A percentile compares a stretch with the other conserved stretches of the same genome.
Conservation (phyloP, 495 filamentous ascomycete species). For the Aspergillus nidulans region DNA sequence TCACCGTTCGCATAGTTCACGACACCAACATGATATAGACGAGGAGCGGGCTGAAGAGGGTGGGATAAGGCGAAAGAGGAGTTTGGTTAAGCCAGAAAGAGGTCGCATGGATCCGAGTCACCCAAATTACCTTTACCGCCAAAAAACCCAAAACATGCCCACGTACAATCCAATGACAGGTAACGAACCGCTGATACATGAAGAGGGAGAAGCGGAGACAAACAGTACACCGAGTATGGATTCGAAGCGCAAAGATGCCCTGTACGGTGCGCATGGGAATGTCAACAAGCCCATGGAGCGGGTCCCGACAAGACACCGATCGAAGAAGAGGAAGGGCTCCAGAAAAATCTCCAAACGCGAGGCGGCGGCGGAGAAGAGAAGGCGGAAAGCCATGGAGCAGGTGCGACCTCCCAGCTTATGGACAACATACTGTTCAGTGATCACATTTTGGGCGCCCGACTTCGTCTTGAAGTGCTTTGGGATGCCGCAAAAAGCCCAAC, state of each 20-base stretch:
- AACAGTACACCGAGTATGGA: conserved; percentile 53
- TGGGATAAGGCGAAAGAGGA: conserved; percentile 62
- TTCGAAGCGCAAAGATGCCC: conserved; percentile 40
- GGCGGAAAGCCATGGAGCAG: conserved; percentile 61
- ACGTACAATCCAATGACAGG: conserved; percentile 86
- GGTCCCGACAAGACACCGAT: conserved; percentile 36
- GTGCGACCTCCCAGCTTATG: conserved; percentile 82
- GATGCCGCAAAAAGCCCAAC: conserved; percentile 81
- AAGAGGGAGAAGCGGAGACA: conserved; percentile 54
- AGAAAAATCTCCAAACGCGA: conserved; percentile 45
- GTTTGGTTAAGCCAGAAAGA: conserved; percentile 83
- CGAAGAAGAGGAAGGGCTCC: conserved; percentile 47
- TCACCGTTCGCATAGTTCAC: conserved; percentile 34
- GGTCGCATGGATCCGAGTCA: conserved; percentile 75
- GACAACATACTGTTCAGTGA: conserved; percentile 88
- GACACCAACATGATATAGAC: conserved; percentile 30
- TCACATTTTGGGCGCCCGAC: conserved; percentile 95
- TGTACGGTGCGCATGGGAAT: conserved; percentile 36
- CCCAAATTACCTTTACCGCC: conserved; percentile 89
- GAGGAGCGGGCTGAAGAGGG: conserved; percentile 36
- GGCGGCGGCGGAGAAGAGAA: conserved; percentile 54
- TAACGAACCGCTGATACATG: conserved; percentile 80
- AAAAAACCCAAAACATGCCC: conserved; percentile 74
- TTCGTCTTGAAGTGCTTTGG: conserved; percentile 79
- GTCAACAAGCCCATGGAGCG: conserved; percentile 49